A percentile compares a stretch with the other conserved stretches of the same genome.
Evolutionary conservation across 495 filamentous ascomycete species (phyloP).

Genomic region (Penicillium herquei): DNA sequence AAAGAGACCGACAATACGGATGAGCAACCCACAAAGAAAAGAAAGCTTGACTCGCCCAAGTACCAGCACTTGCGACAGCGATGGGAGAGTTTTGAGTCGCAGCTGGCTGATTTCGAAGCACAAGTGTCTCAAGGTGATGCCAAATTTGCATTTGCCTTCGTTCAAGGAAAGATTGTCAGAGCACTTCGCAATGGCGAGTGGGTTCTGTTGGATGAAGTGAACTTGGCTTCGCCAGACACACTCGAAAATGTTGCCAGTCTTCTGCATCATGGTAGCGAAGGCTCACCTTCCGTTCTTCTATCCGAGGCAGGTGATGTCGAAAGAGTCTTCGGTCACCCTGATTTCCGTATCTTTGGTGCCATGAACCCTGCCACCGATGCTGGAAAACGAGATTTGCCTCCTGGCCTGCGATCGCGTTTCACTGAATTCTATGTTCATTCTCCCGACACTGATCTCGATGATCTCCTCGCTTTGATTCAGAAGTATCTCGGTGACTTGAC

Average conservation of each 20-base stretch:
- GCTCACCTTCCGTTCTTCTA: slow-evolving; percentile 75
- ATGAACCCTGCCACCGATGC: slow-evolving; percentile 99
- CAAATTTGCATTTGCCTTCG: slow-evolving; percentile 90
- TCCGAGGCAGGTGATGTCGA: slow-evolving; percentile 91
- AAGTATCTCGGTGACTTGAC: slow-evolving; percentile 75
- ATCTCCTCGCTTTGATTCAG: slow-evolving; percentile 78
- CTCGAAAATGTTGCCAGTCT: slow-evolving; percentile 90
- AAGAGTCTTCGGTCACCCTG: slow-evolving; percentile 80
- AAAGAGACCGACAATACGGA: slow-evolving; percentile 38
- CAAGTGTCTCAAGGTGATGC: slow-evolving; percentile 75
- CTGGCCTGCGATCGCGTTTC: slow-evolving; percentile 81
- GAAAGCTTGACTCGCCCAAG: slow-evolving; percentile 71
- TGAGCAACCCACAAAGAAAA: slow-evolving; percentile 74
- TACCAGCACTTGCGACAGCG: slow-evolving; percentile 63
- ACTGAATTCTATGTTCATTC: slow-evolving; percentile 91
- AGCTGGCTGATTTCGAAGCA: slow-evolving; percentile 75
- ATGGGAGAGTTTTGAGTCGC: slow-evolving; percentile 78
- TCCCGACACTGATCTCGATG: slow-evolving; percentile 79
- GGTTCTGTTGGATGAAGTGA: slow-evolving; percentile 98
- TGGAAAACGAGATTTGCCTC: slow-evolving; percentile 89
- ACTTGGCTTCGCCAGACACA: slow-evolving; percentile 90
- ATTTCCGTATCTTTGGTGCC: slow-evolving; percentile 95
- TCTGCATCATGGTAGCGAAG: slow-evolving; percentile 63
- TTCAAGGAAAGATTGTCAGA: slow-evolving; percentile 92
- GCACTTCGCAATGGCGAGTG: slow-evolving; percentile 93